Percentiles rank a stretch among this genome's conserved stretches.
Evolutionary conservation across 169 alveolate species (phyloP).

Genomic region (Plasmodium fragile): DNA sequence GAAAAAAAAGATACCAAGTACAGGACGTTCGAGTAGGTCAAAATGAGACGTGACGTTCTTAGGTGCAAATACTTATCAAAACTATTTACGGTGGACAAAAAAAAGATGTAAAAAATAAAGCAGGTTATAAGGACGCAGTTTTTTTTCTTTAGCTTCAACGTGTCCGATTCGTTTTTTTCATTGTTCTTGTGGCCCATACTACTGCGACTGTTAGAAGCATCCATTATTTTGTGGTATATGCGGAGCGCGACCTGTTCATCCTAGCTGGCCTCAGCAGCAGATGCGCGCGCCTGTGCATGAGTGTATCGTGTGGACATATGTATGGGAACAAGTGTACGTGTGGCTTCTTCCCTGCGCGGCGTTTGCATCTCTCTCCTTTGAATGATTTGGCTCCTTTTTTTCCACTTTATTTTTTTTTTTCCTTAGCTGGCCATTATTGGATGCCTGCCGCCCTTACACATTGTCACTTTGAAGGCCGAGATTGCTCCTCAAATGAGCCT

Average conservation of each 20-base stretch:
- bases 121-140: slow-evolving; percentile 42
- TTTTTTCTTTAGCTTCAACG: slow-evolving; percentile 5
- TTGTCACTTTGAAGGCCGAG: not conserved
- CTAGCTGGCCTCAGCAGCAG: not conserved
- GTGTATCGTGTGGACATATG: not conserved
- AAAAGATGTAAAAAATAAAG: slow-evolving; percentile 50
- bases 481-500: not conserved
- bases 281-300: not conserved
- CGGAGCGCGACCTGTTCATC: not conserved
- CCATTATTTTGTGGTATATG: slow-evolving; percentile 33
- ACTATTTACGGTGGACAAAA: slow-evolving; percentile 60
- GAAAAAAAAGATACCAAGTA: slow-evolving; percentile 50
- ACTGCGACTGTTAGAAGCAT: not conserved
- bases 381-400: not conserved
- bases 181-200: not conserved
- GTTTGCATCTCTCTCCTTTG: not conserved
- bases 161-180: slow-evolving; percentile 4
- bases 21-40: slow-evolving; percentile 47
- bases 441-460: not conserved
- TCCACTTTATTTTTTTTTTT: not conserved
- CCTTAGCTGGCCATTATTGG: not conserved
- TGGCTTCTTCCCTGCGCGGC: not conserved
- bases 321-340: not conserved
- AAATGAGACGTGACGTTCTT: slow-evolving; percentile 37
- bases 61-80: slow-evolving; percentile 40